Percentiles rank a stretch among this genome's conserved stretches.
Evolutionary conservation across 179 eudicot genomes (phyloP).

Genomic region (Nepenthes alata): DNA sequence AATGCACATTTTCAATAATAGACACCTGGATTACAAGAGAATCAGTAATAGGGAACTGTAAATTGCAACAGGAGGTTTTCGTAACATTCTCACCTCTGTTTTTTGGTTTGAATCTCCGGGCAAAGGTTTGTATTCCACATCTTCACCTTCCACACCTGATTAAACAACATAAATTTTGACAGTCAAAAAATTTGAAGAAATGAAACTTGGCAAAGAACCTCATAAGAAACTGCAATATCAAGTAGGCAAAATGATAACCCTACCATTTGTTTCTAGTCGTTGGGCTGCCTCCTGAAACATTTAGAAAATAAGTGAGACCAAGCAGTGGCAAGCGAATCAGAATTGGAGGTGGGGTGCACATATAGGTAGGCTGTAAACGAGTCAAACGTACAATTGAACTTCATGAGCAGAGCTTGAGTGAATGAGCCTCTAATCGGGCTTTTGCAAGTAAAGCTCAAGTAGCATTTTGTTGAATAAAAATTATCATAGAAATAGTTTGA

Average conservation of each 20-base stretch:
- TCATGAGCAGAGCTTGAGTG: too few relatives aligned
- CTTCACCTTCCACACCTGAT: conserved; percentile 10
- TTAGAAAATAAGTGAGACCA: conserved; percentile 7
- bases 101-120: conserved; percentile 19
- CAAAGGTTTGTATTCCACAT: conserved; percentile 27
- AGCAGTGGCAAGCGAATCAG: not conserved
- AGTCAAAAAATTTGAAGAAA: not conserved
- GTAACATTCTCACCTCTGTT: conserved; percentile 11
- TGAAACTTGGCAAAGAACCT: not conserved
- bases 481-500: too few relatives aligned
- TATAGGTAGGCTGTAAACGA: too few relatives aligned
- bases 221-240: not conserved
- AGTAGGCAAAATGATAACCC: not conserved
- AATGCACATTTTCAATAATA: conserved; percentile 22
- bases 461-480: too few relatives aligned
- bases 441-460: too few relatives aligned
- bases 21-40: conserved; percentile 16
- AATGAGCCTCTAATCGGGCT: too few relatives aligned
- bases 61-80: not conserved
- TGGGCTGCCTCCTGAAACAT: conserved; percentile 58
- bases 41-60: not conserved
- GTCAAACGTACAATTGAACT: too few relatives aligned
- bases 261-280: conserved; percentile 31
- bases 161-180: not conserved
- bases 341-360: too few relatives aligned